phyloP scores from a whole-genome alignment of 352 stramenopile species.

The Paralagenidium karlingii region DNA sequence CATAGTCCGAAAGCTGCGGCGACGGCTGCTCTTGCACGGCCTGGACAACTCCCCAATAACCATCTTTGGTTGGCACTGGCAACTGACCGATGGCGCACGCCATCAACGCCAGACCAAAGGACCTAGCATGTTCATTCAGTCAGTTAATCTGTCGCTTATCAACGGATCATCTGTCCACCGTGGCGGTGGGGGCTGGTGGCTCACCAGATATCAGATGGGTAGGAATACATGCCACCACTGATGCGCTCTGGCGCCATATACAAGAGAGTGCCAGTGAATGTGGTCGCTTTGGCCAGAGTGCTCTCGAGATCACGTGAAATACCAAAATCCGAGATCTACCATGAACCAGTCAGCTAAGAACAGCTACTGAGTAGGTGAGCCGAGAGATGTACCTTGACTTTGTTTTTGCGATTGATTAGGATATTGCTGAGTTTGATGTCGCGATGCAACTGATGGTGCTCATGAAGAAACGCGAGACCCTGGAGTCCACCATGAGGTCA shows the following conservation, averaged over 20 bases:
- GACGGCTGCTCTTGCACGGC: conserved; percentile 69
- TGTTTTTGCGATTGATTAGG: conserved; percentile 75
- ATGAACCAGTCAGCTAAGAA: background rate
- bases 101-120: conserved; percentile 71
- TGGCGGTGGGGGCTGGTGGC: too few species aligned
- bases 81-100: conserved; percentile 79
- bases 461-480: conserved; percentile 82
- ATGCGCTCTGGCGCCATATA: conserved; percentile 93
- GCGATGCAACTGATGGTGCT: conserved; percentile 83
- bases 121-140: conserved; percentile 7
- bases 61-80: conserved; percentile 67
- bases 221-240: conserved; percentile 82
- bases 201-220: conserved; percentile 70
- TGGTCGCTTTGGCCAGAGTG: conserved; percentile 76
- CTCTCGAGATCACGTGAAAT: conserved; percentile 74
- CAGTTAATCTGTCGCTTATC: background rate
- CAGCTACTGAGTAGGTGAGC: background rate
- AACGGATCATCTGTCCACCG: background rate
- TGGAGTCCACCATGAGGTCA: background rate
- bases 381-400: conserved; percentile 38
- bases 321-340: conserved; percentile 73
- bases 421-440: conserved; percentile 95
- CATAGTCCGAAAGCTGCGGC: conserved; percentile 45
- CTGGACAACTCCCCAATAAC: conserved; percentile 85
- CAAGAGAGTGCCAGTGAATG: conserved; percentile 85